Evolutionary conservation across 805 yeast genomes (phyloP).

Genomic region (Candida jianshihensis): DNA sequence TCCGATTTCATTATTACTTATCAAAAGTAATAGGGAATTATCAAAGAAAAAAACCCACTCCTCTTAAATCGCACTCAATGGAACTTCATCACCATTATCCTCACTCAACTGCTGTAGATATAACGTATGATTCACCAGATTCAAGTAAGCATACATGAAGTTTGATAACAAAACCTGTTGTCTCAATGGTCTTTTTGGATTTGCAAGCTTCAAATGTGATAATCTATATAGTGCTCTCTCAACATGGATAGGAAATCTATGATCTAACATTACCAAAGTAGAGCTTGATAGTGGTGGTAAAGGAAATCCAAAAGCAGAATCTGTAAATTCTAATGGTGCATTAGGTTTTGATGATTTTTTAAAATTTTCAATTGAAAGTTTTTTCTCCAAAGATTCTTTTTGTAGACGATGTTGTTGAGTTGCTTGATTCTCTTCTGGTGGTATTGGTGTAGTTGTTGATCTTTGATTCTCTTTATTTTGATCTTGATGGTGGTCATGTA

Average conservation of each 20-base stretch:
- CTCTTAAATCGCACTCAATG: not conserved
- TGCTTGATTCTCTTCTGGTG: not conserved
- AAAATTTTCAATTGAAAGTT: slow-evolving; percentile 28
- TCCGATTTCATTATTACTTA: not conserved
- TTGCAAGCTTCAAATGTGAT: slow-evolving; percentile 89
- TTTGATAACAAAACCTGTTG: slow-evolving; percentile 92
- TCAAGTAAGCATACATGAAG: slow-evolving; percentile 96
- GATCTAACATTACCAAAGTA: slow-evolving; percentile 73
- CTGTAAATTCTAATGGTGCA: slow-evolving; percentile 55
- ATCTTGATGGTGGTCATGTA: too few relatives aligned
- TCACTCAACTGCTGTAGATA: slow-evolving; percentile 60
- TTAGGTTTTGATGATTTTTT: slow-evolving; percentile 38
- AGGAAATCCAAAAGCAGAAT: slow-evolving; percentile 85
- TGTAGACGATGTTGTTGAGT: slow-evolving; percentile 16
- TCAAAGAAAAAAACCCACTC: too few relatives aligned
- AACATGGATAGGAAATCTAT: slow-evolving; percentile 88
- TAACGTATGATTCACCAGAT: slow-evolving; percentile 86
- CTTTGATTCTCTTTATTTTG: slow-evolving; percentile 3
- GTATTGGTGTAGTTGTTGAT: slow-evolving; percentile 1
- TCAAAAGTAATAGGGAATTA: too few relatives aligned
- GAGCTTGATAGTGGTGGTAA: slow-evolving; percentile 74
- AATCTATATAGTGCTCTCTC: slow-evolving; percentile 92
- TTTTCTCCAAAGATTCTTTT: slow-evolving; percentile 13
- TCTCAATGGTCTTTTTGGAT: slow-evolving; percentile 81
- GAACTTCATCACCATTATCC: slow-evolving; percentile 11